These are phyloP conservation scores for Penicillium pancosmium DNA, from an alignment of 495 filamentous ascomycete species.

Conservation along the genomic window DNA sequence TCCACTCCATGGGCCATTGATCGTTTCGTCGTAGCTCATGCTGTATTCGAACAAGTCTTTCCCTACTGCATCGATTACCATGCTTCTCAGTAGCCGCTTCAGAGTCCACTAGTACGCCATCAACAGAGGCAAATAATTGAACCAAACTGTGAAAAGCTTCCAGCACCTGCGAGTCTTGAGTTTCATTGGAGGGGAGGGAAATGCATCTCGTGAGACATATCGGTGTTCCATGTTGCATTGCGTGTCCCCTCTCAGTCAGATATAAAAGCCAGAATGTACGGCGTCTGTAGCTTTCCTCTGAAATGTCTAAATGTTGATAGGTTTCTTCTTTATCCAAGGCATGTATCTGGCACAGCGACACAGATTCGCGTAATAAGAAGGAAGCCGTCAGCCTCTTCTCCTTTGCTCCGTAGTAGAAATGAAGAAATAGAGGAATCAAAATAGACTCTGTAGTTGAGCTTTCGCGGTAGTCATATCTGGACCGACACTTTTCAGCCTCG, in stretches of 20 bases:
- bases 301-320: neutral
- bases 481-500: conserved; percentile 5
- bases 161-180: neutral
- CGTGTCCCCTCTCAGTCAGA: conserved; percentile 7
- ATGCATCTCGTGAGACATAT: conserved; percentile 1
- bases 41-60: conserved; percentile 2
- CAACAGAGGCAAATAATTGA: neutral
- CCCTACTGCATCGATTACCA: neutral
- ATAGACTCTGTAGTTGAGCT: neutral
- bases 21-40: neutral
- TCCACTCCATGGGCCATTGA: conserved; percentile 6
- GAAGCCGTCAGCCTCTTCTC: conserved; percentile 4
- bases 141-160: neutral
- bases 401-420: conserved; percentile 5
- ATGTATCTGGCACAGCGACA: conserved; percentile 1
- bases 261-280: conserved; percentile 6
- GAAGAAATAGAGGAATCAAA: conserved; percentile 4
- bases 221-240: conserved; percentile 4
- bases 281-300: neutral
- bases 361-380: neutral
- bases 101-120: neutral
- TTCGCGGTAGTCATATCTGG: conserved; percentile 7
- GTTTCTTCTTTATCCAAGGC: neutral
- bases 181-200: neutral
- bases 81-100: neutral